phyloP scores from a whole-genome alignment of 2,329 filamentous ascomycete species.

The Xylariomycetidae sp. region DNA sequence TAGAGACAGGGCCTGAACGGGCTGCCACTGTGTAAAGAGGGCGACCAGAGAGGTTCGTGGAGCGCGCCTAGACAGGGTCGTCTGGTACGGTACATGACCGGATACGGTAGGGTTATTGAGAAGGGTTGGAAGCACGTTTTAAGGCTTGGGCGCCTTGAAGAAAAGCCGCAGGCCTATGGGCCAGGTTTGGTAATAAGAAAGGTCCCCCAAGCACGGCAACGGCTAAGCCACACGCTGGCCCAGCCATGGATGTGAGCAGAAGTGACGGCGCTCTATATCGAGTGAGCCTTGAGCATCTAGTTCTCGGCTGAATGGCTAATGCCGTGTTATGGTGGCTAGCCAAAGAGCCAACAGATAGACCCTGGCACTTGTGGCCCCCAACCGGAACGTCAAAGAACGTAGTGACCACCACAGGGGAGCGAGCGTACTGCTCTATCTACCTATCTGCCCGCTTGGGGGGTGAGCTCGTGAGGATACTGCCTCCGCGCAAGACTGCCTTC shows the following conservation, averaged over 20 bases:
- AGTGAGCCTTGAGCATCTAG: constrained; percentile 31
- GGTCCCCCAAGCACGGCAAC: constrained; percentile 23
- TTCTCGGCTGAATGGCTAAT: constrained; percentile 46
- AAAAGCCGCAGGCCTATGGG: constrained; percentile 28
- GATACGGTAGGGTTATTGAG: constrained; percentile 33
- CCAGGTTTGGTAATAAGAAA: constrained; percentile 24
- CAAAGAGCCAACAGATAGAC: constrained; percentile 30
- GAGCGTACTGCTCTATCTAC: no score
- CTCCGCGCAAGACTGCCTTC: no score
- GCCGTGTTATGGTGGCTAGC: constrained; percentile 32
- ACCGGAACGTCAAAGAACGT: constrained; percentile 22
- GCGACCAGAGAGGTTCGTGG: constrained; percentile 20
- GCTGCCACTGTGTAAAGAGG: constrained; percentile 18
- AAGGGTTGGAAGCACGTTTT: constrained; percentile 26
- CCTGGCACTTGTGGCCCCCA: constrained; percentile 27
- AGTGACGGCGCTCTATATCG: constrained; percentile 29
- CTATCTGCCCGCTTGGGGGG: no score
- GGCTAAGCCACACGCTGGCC: constrained; percentile 34
- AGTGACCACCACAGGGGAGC: constrained; percentile 13
- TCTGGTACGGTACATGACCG: constrained; percentile 33
- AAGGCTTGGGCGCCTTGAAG: constrained; percentile 28
- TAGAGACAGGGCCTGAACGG: constrained; percentile 36
- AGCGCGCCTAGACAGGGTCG: constrained; percentile 19
- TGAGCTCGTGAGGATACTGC: no score
- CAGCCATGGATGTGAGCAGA: constrained; percentile 27